phyloP scores from a whole-genome alignment of 2,329 filamentous ascomycete genomes.

The Nemania sp. region DNA sequence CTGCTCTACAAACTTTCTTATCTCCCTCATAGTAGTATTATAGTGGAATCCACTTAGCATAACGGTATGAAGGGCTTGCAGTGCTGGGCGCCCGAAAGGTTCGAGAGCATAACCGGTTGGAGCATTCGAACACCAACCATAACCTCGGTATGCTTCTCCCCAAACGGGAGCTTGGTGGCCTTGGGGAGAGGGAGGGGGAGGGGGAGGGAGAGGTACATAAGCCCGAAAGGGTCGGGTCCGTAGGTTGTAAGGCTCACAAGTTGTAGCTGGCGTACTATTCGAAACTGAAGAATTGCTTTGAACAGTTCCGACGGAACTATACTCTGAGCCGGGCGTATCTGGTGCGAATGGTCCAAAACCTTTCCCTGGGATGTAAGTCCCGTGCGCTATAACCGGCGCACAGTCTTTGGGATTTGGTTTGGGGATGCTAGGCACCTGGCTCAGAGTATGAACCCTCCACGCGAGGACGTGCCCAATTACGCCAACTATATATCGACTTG shows the following conservation, averaged over 20 bases:
- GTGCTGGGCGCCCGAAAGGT: background rate
- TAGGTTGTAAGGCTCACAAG: too few relatives aligned
- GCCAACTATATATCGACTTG: background rate
- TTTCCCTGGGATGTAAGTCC: background rate
- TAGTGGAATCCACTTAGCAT: background rate
- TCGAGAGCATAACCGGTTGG: too few relatives aligned
- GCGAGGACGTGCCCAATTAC: background rate
- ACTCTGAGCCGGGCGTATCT: background rate
- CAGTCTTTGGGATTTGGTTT: background rate
- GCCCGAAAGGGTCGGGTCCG: too few relatives aligned
- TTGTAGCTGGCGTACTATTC: too few relatives aligned
- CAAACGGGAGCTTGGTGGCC: too few relatives aligned
- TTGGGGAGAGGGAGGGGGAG: too few relatives aligned
- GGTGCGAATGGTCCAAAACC: background rate
- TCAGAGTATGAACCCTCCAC: background rate
- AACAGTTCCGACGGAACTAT: background rate
- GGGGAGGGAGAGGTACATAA: too few relatives aligned
- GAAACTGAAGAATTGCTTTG: too few relatives aligned
- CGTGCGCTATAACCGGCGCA: constrained; percentile 17
- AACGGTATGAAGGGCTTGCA: background rate
- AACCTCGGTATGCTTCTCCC: too few relatives aligned
- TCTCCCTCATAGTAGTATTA: background rate
- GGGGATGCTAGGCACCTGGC: background rate
- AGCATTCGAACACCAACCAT: too few relatives aligned
- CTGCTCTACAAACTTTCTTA: background rate